A percentile compares a stretch with the other conserved stretches of the same genome.
Conservation (phyloP, 257 asterid genomes). For the Fraxinus quadrangulata region DNA sequence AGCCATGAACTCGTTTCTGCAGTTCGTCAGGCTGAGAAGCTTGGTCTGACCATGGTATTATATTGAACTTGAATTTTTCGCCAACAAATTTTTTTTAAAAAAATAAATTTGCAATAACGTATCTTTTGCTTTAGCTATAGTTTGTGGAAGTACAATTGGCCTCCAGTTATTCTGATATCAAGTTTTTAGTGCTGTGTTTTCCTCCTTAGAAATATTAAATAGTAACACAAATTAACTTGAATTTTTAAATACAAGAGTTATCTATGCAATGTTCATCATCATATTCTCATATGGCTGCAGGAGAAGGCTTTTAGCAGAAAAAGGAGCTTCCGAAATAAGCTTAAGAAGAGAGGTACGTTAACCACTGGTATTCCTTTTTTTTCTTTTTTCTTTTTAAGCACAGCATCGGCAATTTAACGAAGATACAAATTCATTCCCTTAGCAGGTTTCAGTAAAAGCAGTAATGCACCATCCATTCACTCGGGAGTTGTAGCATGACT, state of each 20-base stretch:
- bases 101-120: background rate
- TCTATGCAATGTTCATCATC: slow-evolving; percentile 7
- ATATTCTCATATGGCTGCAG: slow-evolving; percentile 46
- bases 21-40: slow-evolving; percentile 79
- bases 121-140: background rate
- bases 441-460: slow-evolving; percentile 32
- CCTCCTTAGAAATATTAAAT: background rate
- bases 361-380: background rate
- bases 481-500: slow-evolving; percentile 23
- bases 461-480: slow-evolving; percentile 27
- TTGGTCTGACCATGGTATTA: slow-evolving; percentile 78
- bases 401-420: background rate
- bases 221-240: background rate
- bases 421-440: background rate
- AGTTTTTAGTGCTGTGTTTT: background rate
- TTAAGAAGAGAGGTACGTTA: slow-evolving; percentile 70
- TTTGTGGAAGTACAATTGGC: background rate
- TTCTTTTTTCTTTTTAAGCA: background rate
- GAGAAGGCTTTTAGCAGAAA: slow-evolving; percentile 93
- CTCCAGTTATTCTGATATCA: background rate
- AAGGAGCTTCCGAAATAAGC: slow-evolving; percentile 91
- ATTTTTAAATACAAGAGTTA: background rate
- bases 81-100: background rate
- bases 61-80: background rate
- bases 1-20: slow-evolving; percentile 83